Evolutionary conservation across 2,329 filamentous ascomycete species (phyloP), one percentile per base, ranked within the genome.

Genomic region (Calonectria crousiana): DNA sequence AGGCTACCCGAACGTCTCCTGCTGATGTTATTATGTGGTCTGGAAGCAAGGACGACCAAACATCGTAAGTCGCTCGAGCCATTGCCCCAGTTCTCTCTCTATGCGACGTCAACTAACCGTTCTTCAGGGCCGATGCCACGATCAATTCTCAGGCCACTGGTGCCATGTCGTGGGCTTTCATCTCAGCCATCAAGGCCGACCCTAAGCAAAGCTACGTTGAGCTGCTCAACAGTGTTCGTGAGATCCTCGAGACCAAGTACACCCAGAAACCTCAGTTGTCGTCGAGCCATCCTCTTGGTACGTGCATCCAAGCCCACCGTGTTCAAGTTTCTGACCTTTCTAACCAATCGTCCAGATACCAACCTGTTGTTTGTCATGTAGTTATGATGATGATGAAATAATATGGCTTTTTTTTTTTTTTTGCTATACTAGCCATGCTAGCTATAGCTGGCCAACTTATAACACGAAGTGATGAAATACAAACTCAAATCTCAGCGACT

Each of bases 1-100:
- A 95, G 83, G 91, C 94, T 78, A 98, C 96, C 52, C 97, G 97
- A 87, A 98, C 97, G 20, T 97, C 94, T 69, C 93, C 96, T 1
- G 97, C 97, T 51, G 97, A 99, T 85, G 97, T 99, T 38, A 92
- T 99, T 83, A 98, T 98, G 95, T 98, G 96, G 94, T 98, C 95
- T 75, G 97, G 97, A 72, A 97, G 95, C 87, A 98, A 98, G 86
- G 97, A 99, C 83, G 92, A 93, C 75, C 97, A 98, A 86, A 99
- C 97, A 78, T 96, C 94, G 93, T 88, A 75, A 80, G 85, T 84
- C 5, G 0, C 6, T 10, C 8, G 2, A 9, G 9, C 16, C 4
- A 82, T 76, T 56, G 68, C 65, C 28, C 71, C 66, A 23, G 2
- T 16, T 3, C 8, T 26, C 62, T 3, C 8, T 26, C 62, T 44